Percentiles rank a stretch among this genome's conserved stretches.
Conservation (phyloP, 331 rosid species). For the Malus hybrid region DNA sequence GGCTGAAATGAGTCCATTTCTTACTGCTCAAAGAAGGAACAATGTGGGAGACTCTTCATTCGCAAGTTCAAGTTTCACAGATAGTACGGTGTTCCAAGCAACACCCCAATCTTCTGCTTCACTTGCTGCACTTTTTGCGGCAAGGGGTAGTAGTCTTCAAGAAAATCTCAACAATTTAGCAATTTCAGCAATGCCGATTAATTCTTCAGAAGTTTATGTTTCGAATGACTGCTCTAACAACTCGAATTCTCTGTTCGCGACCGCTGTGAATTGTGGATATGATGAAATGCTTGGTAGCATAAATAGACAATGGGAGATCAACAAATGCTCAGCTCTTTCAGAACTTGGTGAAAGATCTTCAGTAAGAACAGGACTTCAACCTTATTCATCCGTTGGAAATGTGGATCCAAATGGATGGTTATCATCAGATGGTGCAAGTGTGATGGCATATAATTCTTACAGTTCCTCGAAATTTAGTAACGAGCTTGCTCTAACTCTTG, state of each 20-base stretch:
- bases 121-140: conserved; percentile 30
- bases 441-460: conserved; percentile 15
- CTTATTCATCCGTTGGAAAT: conserved; percentile 26
- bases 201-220: conserved; percentile 24
- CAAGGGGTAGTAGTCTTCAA: conserved; percentile 30
- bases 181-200: conserved; percentile 24
- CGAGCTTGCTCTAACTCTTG: conserved; percentile 58
- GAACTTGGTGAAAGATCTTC: conserved; percentile 22
- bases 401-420: conserved; percentile 43
- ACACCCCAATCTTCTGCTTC: conserved; percentile 28
- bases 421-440: conserved; percentile 26
- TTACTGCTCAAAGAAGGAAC: conserved; percentile 22
- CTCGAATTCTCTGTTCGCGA: conserved; percentile 21
- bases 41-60: conserved; percentile 23
- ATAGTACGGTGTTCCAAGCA: conserved; percentile 29
- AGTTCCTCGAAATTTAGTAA: conserved; percentile 38
- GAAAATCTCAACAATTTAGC: conserved; percentile 38
- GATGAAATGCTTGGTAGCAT: conserved; percentile 28
- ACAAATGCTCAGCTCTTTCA: conserved; percentile 20
- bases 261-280: conserved; percentile 17
- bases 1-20: conserved; percentile 19
- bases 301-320: conserved; percentile 23
- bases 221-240: conserved; percentile 33
- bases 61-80: conserved; percentile 21
- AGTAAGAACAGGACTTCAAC: conserved; percentile 13